These are phyloP conservation scores for Rhodotorula sp. DNA, from an alignment of 1,284 basidiomycete genomes.

Conservation along the genomic window DNA sequence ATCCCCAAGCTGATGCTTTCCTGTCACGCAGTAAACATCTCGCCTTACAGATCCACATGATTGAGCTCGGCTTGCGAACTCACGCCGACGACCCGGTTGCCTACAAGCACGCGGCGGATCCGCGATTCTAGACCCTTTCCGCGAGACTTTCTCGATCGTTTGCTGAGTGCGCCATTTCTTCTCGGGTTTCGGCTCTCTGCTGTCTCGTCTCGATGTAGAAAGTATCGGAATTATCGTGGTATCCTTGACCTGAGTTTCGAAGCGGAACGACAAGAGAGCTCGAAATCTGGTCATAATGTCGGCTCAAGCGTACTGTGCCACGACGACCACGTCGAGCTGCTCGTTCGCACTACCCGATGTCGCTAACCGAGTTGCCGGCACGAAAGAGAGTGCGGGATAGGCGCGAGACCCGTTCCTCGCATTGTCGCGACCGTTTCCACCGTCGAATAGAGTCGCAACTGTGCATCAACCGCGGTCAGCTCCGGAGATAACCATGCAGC, in stretches of 20 bases:
- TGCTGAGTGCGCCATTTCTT: background rate
- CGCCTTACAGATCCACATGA: slow-evolving; percentile 42
- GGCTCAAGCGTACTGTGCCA: background rate
- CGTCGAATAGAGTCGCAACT: too few relatives aligned
- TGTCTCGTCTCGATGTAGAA: background rate
- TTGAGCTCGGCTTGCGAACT: slow-evolving; percentile 41
- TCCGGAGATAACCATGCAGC: too few relatives aligned
- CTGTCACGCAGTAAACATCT: slow-evolving; percentile 27
- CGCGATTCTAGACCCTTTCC: slow-evolving; percentile 35
- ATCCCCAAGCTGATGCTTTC: background rate
- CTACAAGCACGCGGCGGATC: slow-evolving; percentile 41
- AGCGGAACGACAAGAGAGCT: too few relatives aligned
- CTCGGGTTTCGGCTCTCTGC: background rate
- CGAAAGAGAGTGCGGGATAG: background rate
- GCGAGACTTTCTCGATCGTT: background rate
- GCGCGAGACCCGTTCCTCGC: too few relatives aligned
- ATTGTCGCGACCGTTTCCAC: too few relatives aligned
- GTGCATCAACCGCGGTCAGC: too few relatives aligned
- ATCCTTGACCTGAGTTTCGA: too few relatives aligned
- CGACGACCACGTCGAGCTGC: background rate
- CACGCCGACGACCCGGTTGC: slow-evolving; percentile 19
- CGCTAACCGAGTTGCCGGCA: background rate
- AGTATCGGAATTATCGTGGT: too few relatives aligned
- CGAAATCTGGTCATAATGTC: too few relatives aligned
- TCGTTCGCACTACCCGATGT: background rate